Evolutionary conservation across 352 stramenopile species (phyloP), one percentile per base, ranked within the genome.

Genomic region (Pythium sp.): DNA sequence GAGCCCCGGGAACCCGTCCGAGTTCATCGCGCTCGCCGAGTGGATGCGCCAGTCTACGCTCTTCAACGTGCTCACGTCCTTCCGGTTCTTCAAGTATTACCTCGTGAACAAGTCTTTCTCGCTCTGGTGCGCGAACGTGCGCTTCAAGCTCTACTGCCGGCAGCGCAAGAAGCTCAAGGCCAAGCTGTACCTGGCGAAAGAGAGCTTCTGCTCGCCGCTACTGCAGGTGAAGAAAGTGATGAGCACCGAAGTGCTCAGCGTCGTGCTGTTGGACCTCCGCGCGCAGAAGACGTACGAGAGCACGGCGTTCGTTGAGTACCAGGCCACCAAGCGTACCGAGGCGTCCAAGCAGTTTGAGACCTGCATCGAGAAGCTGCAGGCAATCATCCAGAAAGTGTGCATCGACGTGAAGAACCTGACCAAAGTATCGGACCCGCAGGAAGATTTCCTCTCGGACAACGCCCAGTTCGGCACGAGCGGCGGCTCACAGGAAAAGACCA

Each of bases 31-130:
- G 14, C 80, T 98, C 5, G 83, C 90, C 5, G 94, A 98, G 67
- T 98, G 94, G 94, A 98, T 98, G 89, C 85, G 94, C 5, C 87
- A 98, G 69, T 95, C 86, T 1, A 98, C 92, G 22, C 88, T 98
- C 59, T 98, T 98, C 60, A 98, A 98, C 65, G 91, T 98, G 30
- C 81, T 98, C n/a, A 93, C 88, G 38, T 96, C 86, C 28, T 89
- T 98, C 15, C 84, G 84, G 0, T 98, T 98, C 69, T 98, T 98
- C 78, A 98, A 96, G 76, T 79, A 97, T 62, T 98, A 97, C 66
- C 74, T 98, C 8, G 85, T 97, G n/a, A 84, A 85, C 58, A 98
- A 98, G 67, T 77, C 79, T 7, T 98, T 98, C 62, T 85, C 77
- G 0, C 63, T 88, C 14, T 98, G 95, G 95, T 72, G 78, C 18